phyloP scores from a whole-genome alignment of 1,139 yeast species.

The Nakaseomyces nivariensis region DNA sequence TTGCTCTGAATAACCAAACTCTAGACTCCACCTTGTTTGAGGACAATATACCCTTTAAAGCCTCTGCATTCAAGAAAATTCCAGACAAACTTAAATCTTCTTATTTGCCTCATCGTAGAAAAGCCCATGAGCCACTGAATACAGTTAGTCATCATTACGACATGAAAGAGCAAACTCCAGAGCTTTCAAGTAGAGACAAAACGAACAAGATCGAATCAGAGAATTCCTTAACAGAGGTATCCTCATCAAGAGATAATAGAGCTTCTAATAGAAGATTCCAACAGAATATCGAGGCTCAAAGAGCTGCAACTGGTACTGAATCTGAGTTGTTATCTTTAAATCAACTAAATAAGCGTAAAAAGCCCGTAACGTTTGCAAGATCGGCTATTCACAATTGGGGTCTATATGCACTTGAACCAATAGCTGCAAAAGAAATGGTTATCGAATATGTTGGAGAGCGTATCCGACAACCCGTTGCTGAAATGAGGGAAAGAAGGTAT shows the following conservation, averaged over 20 bases:
- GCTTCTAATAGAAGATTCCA: slow-evolving; percentile 86
- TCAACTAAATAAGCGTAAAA: slow-evolving; percentile 75
- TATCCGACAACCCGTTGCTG: slow-evolving; percentile 89
- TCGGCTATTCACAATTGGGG: slow-evolving; percentile 99
- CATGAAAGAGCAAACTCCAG: slow-evolving; percentile 34
- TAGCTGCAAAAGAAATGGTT: slow-evolving; percentile 91
- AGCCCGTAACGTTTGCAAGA: slow-evolving; percentile 90
- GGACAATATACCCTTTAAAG: slow-evolving; percentile 53
- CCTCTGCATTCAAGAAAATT: slow-evolving; percentile 67
- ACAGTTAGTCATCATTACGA: slow-evolving; percentile 43
- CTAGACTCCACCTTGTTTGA: slow-evolving; percentile 37
- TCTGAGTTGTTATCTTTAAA: slow-evolving; percentile 70
- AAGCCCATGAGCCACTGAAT: slow-evolving; percentile 33
- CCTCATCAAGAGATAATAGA: slow-evolving; percentile 76
- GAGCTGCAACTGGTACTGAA: slow-evolving; percentile 67
- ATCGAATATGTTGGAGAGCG: slow-evolving; percentile 98
- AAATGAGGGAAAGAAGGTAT: slow-evolving; percentile 79
- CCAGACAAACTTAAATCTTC: slow-evolving; percentile 63
- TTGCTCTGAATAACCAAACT: slow-evolving; percentile 9
- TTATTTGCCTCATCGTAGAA: slow-evolving; percentile 73
- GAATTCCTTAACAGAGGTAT: slow-evolving; percentile 27
- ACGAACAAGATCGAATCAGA: slow-evolving; percentile 17
- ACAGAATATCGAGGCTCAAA: slow-evolving; percentile 79
- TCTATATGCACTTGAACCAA: slow-evolving; percentile 85
- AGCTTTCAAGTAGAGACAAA: slow-evolving; percentile 20